Conservation (phyloP, 495 filamentous ascomycete species). For the Tetracladium marchalianum region DNA sequence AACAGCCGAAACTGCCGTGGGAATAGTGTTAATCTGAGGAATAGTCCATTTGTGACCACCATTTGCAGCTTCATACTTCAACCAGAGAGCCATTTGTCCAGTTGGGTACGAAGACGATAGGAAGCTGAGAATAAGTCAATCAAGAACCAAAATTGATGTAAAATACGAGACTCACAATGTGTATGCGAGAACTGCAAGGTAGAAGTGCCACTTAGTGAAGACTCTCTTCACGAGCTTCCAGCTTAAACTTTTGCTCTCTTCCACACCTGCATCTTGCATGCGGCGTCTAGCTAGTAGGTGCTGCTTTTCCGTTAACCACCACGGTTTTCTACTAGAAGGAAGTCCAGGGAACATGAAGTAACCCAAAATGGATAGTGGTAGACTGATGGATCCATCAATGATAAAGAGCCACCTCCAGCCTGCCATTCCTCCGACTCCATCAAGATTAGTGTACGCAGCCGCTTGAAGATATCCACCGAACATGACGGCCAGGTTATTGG, state of each 20-base stretch:
- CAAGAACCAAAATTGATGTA: no score
- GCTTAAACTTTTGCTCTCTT: background rate
- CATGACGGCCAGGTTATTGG: constrained; percentile 36
- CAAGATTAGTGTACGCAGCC: constrained; percentile 38
- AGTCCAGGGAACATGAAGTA: constrained; percentile 49
- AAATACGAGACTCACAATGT: constrained; percentile 3
- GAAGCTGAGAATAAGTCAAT: background rate
- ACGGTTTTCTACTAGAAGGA: constrained; percentile 37
- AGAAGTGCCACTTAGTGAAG: constrained; percentile 8
- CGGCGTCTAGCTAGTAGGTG: constrained; percentile 31
- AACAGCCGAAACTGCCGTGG: constrained; percentile 3
- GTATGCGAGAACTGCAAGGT: constrained; percentile 2
- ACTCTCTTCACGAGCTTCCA: constrained; percentile 2
- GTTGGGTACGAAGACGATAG: constrained; percentile 8
- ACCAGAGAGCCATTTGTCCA: constrained; percentile 3
- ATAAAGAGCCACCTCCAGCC: constrained; percentile 63
- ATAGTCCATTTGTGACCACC: constrained; percentile 1
- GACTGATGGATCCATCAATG: constrained; percentile 27
- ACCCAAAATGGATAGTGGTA: constrained; percentile 47
- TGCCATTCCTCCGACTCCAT: constrained; percentile 37
- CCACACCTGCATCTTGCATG: constrained; percentile 13
- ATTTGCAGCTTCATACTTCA: constrained; percentile 1
- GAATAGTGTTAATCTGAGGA: constrained; percentile 5
- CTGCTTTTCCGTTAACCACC: constrained; percentile 35
- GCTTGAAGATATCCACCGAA: constrained; percentile 44